Base-by-base conservation (phyloP, 2,329 filamentous ascomycete genomes). In the Colletotrichum orbiculare region DNA sequence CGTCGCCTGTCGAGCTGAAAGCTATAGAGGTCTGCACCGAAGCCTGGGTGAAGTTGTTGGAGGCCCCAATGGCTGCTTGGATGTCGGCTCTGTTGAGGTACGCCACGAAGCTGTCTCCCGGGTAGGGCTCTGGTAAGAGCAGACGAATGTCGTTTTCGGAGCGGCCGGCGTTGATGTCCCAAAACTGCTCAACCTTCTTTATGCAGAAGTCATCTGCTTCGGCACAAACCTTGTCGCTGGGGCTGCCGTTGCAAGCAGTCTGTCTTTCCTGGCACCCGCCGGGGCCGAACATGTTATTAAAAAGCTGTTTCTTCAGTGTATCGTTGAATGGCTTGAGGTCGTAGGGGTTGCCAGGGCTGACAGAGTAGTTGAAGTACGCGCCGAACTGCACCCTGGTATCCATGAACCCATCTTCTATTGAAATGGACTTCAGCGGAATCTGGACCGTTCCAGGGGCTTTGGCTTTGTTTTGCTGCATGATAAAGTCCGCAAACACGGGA, bases 331-430 rank as follows among this genome's bases (percentile, higher is more conserved):
- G 56, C 33, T 5, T 34, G 6, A 64, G 1, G 43, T 60, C 61
- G 50, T 64, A 64, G 2, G 61, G 61, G 33, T 60, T 60, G 6
- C 56, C 56, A 0, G 41, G 39, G 15, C 15, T n/a, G 6, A 49
- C 48, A 1, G 56, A 60, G 56, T 64, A 64, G 49, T 64, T 60
- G 15, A 60, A 60, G 12, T 64, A 64, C 10, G 61, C 48, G 1
- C 35, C 61, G 10, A 60, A 64, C 9, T 64, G 61, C 3, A 60
- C 56, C 2, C 61, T 46, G 13, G 56, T 60, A 17, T 64, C 61
- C 55, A 60, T 60, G 37, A 64, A 60, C 3, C 61, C 61, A 9
- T 64, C 61, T 9, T 64, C 61, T 1, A 64, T 64, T 2, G 61
- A 60, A 8, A 64, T 48, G 3, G 61, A 64, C 38, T 25, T 64